Conservation (phyloP, 2,329 filamentous ascomycete species). For the Arthroderma uncinatum region DNA sequence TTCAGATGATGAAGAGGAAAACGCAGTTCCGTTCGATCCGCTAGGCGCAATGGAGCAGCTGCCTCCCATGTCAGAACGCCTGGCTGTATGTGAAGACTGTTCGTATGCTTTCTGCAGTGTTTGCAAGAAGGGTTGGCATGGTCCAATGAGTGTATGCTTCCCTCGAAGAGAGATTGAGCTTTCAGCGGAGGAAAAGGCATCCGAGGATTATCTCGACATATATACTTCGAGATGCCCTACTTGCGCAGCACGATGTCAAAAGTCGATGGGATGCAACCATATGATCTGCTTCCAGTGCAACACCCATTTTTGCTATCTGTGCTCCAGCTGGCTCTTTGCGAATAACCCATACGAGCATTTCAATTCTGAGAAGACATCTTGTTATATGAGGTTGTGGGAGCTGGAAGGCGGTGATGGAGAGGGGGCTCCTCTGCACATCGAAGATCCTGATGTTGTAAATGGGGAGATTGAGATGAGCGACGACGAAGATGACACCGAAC, state of each 20-base stretch:
- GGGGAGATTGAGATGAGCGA: slow-evolving; percentile 21
- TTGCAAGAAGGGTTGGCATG: slow-evolving; percentile 81
- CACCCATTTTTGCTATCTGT: slow-evolving; percentile 92
- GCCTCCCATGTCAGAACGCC: slow-evolving; percentile 49
- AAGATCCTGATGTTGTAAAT: slow-evolving; percentile 23
- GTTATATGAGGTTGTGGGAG: slow-evolving; percentile 84
- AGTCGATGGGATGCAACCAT: slow-evolving; percentile 90
- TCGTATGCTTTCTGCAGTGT: slow-evolving; percentile 73
- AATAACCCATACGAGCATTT: slow-evolving; percentile 82
- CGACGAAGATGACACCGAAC: slow-evolving; percentile 25
- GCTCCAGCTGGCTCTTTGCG: slow-evolving; percentile 71
- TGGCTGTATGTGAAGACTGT: slow-evolving; percentile 82
- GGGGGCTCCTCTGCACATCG: neutral
- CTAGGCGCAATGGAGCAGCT: slow-evolving; percentile 32
- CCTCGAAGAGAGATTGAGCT: slow-evolving; percentile 55
- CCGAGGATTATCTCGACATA: slow-evolving; percentile 66
- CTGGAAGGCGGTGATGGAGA: slow-evolving; percentile 63
- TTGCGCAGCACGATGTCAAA: slow-evolving; percentile 73
- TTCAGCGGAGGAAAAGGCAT: slow-evolving; percentile 73
- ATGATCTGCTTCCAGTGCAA: slow-evolving; percentile 88
- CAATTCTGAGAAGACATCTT: slow-evolving; percentile 58
- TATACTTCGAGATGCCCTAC: slow-evolving; percentile 85
- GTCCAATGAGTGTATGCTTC: slow-evolving; percentile 64
- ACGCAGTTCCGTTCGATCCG: slow-evolving; percentile 35
- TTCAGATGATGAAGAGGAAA: slow-evolving; percentile 43